Base-by-base conservation (phyloP, 1,284 basidiomycete genomes). In the Cryptococcus maquisensis region DNA sequence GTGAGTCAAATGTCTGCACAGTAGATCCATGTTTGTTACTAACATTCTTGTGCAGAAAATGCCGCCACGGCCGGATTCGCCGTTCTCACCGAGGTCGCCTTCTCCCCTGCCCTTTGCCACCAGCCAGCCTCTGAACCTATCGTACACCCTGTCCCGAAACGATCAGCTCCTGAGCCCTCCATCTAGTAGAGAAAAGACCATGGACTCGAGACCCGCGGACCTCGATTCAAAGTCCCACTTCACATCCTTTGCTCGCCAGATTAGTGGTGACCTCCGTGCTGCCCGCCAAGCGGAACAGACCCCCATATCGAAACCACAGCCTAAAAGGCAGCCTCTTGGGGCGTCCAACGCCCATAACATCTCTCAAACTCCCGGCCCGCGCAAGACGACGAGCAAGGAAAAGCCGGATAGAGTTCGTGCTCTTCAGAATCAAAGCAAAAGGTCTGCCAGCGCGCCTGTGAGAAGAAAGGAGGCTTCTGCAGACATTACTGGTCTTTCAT, bases 81-180 rank as follows among this genome's bases (percentile, higher is more conserved):
- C 58, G 5, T 57, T 57, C 46, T 56, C 52, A 16, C 58, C 58
- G 21, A 32, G 58, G 46, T 60, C 58, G 24, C 58, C 52, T 7
- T 57, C 58, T 12, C 58, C 58, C 21, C 52, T 66, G 16, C 59
- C 68, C 2, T 61, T 58, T 4, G 48, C 56, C 18, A 43, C 49
- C 24, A 40, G 39, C 16, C 55, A 59, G 52, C 77, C 36, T 76
- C 79, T 81, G 16, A 80, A 81, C 51, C 78, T 80, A 28, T 69
- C 71, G 8, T 66, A 67, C 49, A 67, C 69, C 4, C 59, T 73
- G n/a, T 62, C 54, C 32, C 63, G 71, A n/a, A 67, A 64, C 46
- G 65, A 72, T 38, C 69, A 70, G 3, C 61, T 71, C 4, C 65
- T 67, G 0, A 68, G 66, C 7, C 71, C 72, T 1, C 70, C 71